Evolutionary conservation across 305 asterid genomes (phyloP), one percentile per base, ranked within the genome.

Genomic region (Vinca major): DNA sequence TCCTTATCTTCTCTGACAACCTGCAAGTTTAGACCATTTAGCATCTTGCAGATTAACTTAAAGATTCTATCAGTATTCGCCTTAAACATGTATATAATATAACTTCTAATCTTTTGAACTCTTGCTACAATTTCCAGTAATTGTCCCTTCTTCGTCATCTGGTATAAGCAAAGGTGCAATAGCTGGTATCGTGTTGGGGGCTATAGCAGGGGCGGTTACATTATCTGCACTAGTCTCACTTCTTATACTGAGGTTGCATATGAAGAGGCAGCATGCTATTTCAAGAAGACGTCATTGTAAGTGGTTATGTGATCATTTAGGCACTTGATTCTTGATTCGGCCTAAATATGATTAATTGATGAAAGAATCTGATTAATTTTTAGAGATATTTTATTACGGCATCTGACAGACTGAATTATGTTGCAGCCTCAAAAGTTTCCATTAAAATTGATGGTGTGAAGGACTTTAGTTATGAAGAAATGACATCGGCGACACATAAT

Each of bases 381-480:
- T 33, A 11, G 17, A 54, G 0, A 7, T 55, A 33, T 13, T 58
- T 72, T 48, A 41, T 45, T 61, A 44, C 47, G 26, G 37, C 68
- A 65, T 17, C 64, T 67, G 47, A 70, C 48, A 2, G 12, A 49
- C 36, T 68, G 63, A 62, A 44, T 62, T 79, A 47, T 67, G 48
- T 76, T 81, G 80, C 91, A 94, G 99, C 88, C 14, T 80, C 88
- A 41, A 91, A 70, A 81, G 75, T 77, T 81, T 86, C 96, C 71
- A 83, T 94, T 77, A 85, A 81, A 82, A 83, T 94, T 40, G 98
- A 91, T 53, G 97, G 96, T 16, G 91, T 94, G 80, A 94, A 84
- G 82, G 91, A 80, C 71, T 94, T 89, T 83, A 73, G 78, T 21
- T 91, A 72, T 72, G 65, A 78, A 66, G 98, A 94, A 79, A 56